Evolutionary conservation across 148 eudicot genomes (phyloP).

Genomic region (Salicornia ramosissima): DNA sequence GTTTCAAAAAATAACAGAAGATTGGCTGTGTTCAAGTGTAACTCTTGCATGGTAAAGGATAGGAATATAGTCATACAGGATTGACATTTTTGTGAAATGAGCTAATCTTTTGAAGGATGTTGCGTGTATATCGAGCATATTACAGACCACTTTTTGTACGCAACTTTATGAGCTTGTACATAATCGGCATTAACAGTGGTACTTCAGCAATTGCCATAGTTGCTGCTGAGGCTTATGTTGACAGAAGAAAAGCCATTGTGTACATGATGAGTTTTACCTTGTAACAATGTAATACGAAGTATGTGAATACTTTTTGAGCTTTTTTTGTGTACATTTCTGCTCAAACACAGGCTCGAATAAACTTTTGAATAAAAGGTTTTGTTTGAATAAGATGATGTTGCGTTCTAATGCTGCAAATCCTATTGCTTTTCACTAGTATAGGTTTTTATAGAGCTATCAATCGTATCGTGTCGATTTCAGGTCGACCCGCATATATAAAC

Average conservation of each 20-base stretch:
- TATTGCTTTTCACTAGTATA: too few species aligned
- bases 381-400: background rate
- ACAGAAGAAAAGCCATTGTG: background rate
- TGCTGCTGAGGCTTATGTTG: constrained; percentile 4
- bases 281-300: background rate
- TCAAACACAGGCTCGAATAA: background rate
- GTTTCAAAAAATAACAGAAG: background rate
- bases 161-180: constrained; percentile 17
- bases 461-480: too few species aligned
- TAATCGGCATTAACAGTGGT: background rate
- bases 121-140: background rate
- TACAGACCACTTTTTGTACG: constrained; percentile 7
- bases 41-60: background rate
- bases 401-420: too few species aligned
- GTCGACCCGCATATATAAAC: too few species aligned
- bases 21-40: background rate
- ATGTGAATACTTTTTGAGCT: background rate
- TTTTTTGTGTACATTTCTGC: background rate
- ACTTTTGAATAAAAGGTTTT: background rate
- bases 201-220: background rate
- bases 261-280: background rate
- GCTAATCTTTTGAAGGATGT: background rate
- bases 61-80: constrained; percentile 1
- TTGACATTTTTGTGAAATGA: background rate
- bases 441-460: too few species aligned